These are phyloP conservation scores for Lipomyces japonicus DNA, from an alignment of 805 yeast genomes.

Conservation along the genomic window DNA sequence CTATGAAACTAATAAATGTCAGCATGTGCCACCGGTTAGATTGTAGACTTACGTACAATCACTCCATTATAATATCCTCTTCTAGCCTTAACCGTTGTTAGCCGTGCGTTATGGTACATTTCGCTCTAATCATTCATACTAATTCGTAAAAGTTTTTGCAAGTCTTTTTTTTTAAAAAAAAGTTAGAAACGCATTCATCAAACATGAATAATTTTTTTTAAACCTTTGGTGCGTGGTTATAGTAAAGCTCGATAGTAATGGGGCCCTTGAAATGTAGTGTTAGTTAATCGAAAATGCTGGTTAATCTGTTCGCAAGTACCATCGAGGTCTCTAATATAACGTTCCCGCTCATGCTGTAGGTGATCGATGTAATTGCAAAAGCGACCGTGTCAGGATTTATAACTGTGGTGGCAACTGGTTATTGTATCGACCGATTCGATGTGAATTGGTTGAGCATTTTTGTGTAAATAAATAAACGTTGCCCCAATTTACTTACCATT, in stretches of 20 bases:
- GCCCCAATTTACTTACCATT: too few relatives aligned
- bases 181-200: neutral
- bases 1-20: slow-evolving; percentile 31
- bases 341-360: slow-evolving; percentile 23
- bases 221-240: slow-evolving; percentile 34
- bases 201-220: slow-evolving; percentile 4
- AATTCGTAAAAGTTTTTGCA: slow-evolving; percentile 28
- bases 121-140: slow-evolving; percentile 2
- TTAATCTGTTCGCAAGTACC: slow-evolving; percentile 2
- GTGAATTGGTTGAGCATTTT: too few relatives aligned
- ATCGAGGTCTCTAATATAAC: slow-evolving; percentile 25
- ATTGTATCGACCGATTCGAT: too few relatives aligned
- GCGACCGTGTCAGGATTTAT: too few relatives aligned
- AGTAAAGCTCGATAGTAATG: slow-evolving; percentile 32
- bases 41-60: slow-evolving; percentile 8
- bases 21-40: neutral
- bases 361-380: too few relatives aligned
- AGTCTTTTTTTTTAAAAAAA: too few relatives aligned
- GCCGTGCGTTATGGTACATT: neutral
- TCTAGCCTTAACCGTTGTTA: slow-evolving; percentile 27
- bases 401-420: too few relatives aligned
- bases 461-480: too few relatives aligned
- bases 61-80: slow-evolving; percentile 37
- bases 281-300: neutral
- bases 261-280: slow-evolving; percentile 23